These are phyloP conservation scores for Lodderomyces orthopsilosis DNA, from an alignment of 1,139 yeast species.

Conservation along the genomic window DNA sequence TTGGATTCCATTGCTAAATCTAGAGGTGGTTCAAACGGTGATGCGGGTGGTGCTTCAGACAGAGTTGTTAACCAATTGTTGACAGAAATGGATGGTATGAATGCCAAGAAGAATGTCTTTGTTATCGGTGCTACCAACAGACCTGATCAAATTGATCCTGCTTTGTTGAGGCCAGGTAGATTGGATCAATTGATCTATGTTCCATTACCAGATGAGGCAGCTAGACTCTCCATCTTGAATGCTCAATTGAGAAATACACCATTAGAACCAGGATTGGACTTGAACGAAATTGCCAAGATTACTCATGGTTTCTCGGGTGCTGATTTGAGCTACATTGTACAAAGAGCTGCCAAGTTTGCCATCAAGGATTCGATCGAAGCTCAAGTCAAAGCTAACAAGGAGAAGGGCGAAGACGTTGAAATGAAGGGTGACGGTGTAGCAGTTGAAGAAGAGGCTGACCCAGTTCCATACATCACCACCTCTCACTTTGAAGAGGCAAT, in stretches of 20 bases:
- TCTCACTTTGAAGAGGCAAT: constrained; percentile 97
- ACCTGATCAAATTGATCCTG: constrained; percentile 99
- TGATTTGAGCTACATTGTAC: constrained; percentile 93
- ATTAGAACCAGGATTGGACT: constrained; percentile 92
- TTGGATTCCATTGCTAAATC: constrained; percentile 97
- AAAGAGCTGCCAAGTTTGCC: constrained; percentile 98
- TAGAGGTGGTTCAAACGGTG: constrained; percentile 89
- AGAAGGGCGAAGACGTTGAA: constrained; percentile 61
- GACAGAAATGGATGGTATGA: constrained; percentile 99
- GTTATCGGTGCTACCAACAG: constrained; percentile 99
- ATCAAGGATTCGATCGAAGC: constrained; percentile 98
- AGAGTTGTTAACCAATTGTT: constrained; percentile 96
- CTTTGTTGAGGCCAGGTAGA: constrained; percentile 98
- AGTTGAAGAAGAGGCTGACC: constrained; percentile 71
- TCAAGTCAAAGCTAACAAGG: constrained; percentile 51
- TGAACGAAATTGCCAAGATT: constrained; percentile 84
- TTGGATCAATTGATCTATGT: constrained; percentile 97
- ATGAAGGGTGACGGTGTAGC: constrained; percentile 41
- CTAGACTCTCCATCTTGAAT: constrained; percentile 86
- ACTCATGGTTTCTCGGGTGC: constrained; percentile 99
- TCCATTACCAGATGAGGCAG: constrained; percentile 94
- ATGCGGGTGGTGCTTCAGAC: constrained; percentile 98
- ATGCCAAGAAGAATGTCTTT: constrained; percentile 96
- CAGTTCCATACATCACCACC: constrained; percentile 92
- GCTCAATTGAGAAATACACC: constrained; percentile 99